Base-by-base conservation (phyloP, 148 eudicot genomes). In the Cornus suecica region DNA sequence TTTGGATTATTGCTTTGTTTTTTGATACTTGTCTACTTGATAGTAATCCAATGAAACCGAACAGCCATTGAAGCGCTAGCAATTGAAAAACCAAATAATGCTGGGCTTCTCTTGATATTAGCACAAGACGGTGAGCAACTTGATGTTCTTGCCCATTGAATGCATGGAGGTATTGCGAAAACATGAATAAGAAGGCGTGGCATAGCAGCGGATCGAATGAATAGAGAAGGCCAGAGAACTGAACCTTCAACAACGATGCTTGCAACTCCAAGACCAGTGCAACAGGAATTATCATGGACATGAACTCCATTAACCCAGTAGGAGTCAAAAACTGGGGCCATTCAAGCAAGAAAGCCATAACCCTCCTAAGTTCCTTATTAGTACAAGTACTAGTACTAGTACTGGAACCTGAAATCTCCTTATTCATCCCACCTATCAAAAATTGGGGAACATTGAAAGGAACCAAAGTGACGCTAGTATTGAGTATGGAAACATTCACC, bases 31-130 rank as follows among this genome's bases (percentile, higher is more conserved):
- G 86, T 37, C 67, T 80, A 69, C 68, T 74, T 1, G 86, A 79
- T 56, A 87, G 74, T 79, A 85, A 76, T 56, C 81, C 85, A 32
- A 86, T 75, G 63, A 88, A 80, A 68, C 94, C 94, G 72, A 89
- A 70, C 68, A 91, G 76, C 97, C 99, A 95, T 37, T 95, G 99
- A 68, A 95, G 94, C 27, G 83, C 89, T 25, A 95, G 87, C 83
- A 91, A 76, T 77, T 97, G 73, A 70, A 95, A 92, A 70, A 88
- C 94, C 90, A 92, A 79, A 69, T 75, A 76, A 42, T 86, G 90
- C 54, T 87, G 96, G 31, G 79, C 81, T 77, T 90, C 97, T 80
- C 84, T 89, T 0, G 97, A 88, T 23, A 92, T 81, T 45, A 86
- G 77, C 68, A 84, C 74, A 14, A 95, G 78, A 22, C 99, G 88